Percentiles rank a stretch among this genome's conserved stretches.
These are phyloP conservation scores for Puya raimondii DNA, from an alignment of 176 grass and related monocot species.

Conservation along the genomic window DNA sequence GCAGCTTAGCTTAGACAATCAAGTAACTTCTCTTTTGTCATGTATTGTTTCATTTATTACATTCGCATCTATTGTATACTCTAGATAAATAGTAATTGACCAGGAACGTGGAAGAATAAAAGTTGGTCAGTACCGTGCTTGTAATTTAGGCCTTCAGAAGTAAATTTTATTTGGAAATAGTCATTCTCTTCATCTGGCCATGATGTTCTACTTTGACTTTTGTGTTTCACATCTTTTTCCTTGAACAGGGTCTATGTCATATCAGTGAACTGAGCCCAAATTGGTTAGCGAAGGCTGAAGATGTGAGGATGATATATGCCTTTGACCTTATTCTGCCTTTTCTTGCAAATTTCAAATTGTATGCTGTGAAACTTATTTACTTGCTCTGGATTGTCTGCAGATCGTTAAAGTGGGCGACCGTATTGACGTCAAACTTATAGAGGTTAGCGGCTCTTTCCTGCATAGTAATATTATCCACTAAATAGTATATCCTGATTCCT, in stretches of 20 bases:
- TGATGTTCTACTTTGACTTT: too few relatives aligned
- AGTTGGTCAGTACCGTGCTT: too few relatives aligned
- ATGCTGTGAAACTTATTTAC: not conserved
- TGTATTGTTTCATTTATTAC: not conserved
- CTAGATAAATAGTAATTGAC: too few relatives aligned
- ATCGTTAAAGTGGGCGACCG: constrained; percentile 74
- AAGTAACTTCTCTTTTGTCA: not conserved
- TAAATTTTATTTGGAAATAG: too few relatives aligned
- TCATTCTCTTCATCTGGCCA: too few relatives aligned
- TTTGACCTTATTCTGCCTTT: constrained; percentile 10
- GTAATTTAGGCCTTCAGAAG: too few relatives aligned
- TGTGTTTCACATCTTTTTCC: not conserved
- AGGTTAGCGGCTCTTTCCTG: constrained; percentile 45
- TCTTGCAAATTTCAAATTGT: not conserved
- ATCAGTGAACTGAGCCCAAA: constrained; percentile 89
- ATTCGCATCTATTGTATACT: not conserved
- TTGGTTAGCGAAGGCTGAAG: constrained; percentile 83
- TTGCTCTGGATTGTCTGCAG: constrained; percentile 37
- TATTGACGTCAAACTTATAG: constrained; percentile 93
- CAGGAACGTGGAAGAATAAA: too few relatives aligned
- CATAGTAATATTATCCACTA: not conserved
- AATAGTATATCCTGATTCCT: constrained; percentile 11
- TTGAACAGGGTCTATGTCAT: constrained; percentile 75
- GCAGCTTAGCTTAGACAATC: not conserved
- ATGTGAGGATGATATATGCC: constrained; percentile 57